Evolutionary conservation across 306 rosid genomes (phyloP).

Genomic region (Pyrus bretschneideri): DNA sequence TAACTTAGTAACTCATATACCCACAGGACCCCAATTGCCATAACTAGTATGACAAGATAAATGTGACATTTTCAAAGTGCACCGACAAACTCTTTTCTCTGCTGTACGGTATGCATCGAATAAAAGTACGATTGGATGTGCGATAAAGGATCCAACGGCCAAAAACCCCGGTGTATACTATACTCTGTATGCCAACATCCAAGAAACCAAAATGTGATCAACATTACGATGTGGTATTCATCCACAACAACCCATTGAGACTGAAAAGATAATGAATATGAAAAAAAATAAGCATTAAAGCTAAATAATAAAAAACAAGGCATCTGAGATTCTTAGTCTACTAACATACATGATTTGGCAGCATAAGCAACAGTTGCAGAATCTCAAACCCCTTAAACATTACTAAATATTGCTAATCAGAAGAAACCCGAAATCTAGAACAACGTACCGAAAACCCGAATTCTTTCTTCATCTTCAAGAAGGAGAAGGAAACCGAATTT

Average conservation of each 20-base stretch:
- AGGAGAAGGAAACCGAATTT: constrained; percentile 8
- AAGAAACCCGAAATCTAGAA: constrained; percentile 17
- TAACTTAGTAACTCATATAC: not conserved
- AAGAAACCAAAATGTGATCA: not conserved
- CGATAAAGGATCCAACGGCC: not conserved
- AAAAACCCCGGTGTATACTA: no score
- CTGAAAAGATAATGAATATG: constrained; percentile 12
- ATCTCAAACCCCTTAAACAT: constrained; percentile 44
- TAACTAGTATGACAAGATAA: not conserved
- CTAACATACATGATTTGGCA: constrained; percentile 22
- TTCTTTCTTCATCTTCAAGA: constrained; percentile 8
- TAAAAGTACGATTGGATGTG: no score
- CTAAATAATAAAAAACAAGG: constrained; percentile 7
- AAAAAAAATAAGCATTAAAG: constrained; percentile 19
- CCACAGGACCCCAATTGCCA: not conserved
- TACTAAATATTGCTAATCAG: not conserved
- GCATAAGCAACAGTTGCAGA: constrained; percentile 22
- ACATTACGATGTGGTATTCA: not conserved
- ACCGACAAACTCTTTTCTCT: not conserved
- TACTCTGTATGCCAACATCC: no score
- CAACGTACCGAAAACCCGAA: constrained; percentile 34
- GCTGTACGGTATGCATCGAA: not conserved
- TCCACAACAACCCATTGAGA: not conserved
- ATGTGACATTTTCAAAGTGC: not conserved
- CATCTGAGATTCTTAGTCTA: constrained; percentile 29